Evolutionary conservation across 805 yeast genomes (phyloP), one percentile per base, ranked within the genome.

Genomic region (Saitoella complicata): DNA sequence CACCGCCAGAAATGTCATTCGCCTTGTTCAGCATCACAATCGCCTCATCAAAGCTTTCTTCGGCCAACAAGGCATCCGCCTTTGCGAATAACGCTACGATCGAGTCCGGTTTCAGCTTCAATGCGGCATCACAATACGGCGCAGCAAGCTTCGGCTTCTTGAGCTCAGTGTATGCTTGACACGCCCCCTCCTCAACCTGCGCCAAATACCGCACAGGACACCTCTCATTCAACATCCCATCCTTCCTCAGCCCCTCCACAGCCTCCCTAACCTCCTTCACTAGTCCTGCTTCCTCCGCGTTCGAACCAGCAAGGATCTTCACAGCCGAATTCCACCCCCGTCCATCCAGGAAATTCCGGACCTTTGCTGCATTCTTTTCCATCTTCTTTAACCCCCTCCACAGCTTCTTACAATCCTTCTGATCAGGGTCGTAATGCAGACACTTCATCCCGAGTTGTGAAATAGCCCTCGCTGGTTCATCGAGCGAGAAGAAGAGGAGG

Each of bases 371-470:
- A 13, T 42, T 46, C 41, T 51, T 50, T 35, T 51, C 46, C 10
- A 49, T 33, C 30, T 43, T 46, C 32, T 48, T 42, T 21, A 48
- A 50, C 12, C 47, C 46, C 13, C 55, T 48, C 30, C 61, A 49
- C 40, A 41, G 37, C 44, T 57, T 57, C 52, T 76, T 74, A 59
- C 94, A 85, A 2, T 60, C 63, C 31, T 63, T 62, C 51, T 70
- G 71, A 49, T 84, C 95, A 59, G 84, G 81, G 59, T 88, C 88
- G 39, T 75, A 69, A 45, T 80, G 76, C 41, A 88, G 63, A 58
- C 96, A 86, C 50, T 72, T 76, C 51, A 78, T 72, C 4, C 21
- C 21, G 30, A 78, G 65, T 37, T 68, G 66, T 47, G 60, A 66
- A 53, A 72, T 61, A 0, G 80, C 70, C 30, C 67, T 67, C 10